Base-by-base conservation (phyloP, 495 filamentous ascomycete genomes). In the Peziza echinospora region DNA sequence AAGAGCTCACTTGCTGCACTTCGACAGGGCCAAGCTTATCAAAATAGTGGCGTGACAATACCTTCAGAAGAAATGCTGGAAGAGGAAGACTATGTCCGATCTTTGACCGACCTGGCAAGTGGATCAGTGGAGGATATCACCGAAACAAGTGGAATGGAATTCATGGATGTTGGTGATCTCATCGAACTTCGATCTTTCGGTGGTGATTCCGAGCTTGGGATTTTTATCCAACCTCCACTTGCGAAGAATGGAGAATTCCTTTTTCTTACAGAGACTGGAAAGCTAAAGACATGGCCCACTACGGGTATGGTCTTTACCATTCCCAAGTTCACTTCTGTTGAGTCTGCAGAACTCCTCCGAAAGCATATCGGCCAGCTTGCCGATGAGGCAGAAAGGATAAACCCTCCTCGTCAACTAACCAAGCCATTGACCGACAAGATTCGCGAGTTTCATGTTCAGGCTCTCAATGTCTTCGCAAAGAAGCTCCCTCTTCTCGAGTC, bases 341-440 rank as follows among this genome's bases (percentile, higher is more conserved):
- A 37, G 30, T 37, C 30, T 37, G 30, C 6, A 13, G 30, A 37
- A 6, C 6, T 37, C 13, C 30, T 37, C 19, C 30, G 30, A 7
- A 37, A 37, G 30, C 19, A 37, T 37, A 11, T 37, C 30, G 19
- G 6, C 19, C 30, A 37, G 1, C 13, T 37, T 6, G 13, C 30
- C 3, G 30, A 37, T 11, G 30, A 37, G 13, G 30, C 30, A 37
- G 13, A 13, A 11, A 37, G 13, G 30, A 11, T 37, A 13, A 17
- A 37, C 30, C 30, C 46, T 37, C 26, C 50, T n/a, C 43, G 52
- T 13, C 24, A 39, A 19, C 8, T 43, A 10, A 47, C 51, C 8
- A 24, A 19, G 8, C 44, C 43, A 5, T 24, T 59, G 16, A 21
- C 55, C 7, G 30, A 43, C 5, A 48, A 41, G 22, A 47, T 59